Evolutionary conservation across 176 grass and related monocot species (phyloP).

Genomic region (Elaeis guineensis): DNA sequence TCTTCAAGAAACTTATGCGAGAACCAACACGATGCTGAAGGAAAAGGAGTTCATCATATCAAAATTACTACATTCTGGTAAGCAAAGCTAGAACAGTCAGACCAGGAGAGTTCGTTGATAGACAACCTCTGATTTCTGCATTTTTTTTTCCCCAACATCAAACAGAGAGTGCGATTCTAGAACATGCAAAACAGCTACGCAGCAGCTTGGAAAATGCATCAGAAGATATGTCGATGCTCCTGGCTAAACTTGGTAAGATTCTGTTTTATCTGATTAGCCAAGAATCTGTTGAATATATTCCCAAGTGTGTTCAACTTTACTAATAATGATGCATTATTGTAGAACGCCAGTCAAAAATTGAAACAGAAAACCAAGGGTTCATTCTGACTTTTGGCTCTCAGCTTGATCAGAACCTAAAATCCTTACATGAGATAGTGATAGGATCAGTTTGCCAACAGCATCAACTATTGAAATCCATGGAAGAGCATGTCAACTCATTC

Average conservation of each 20-base stretch:
- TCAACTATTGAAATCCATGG: constrained; percentile 47
- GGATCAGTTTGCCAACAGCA: constrained; percentile 51
- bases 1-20: constrained; percentile 48
- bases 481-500: constrained; percentile 47
- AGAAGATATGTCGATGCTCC: constrained; percentile 38
- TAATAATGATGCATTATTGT: constrained; percentile 10
- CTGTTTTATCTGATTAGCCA: background rate
- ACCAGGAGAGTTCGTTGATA: background rate
- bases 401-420: constrained; percentile 43
- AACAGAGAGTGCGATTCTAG: constrained; percentile 45
- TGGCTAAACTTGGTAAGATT: constrained; percentile 54
- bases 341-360: constrained; percentile 57
- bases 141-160: constrained; percentile 11
- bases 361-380: constrained; percentile 49
- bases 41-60: constrained; percentile 84
- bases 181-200: constrained; percentile 50
- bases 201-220: constrained; percentile 48
- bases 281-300: too few species aligned
- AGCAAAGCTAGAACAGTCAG: background rate
- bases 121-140: constrained; percentile 10
- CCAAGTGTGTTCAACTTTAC: too few species aligned
- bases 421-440: constrained; percentile 46
- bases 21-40: constrained; percentile 26
- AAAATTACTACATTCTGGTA: constrained; percentile 55
- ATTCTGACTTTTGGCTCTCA: constrained; percentile 46